A percentile compares a stretch with the other conserved stretches of the same genome.
phyloP scores from a whole-genome alignment of 208 protist species.

The Crithidia thermophila region DNA sequence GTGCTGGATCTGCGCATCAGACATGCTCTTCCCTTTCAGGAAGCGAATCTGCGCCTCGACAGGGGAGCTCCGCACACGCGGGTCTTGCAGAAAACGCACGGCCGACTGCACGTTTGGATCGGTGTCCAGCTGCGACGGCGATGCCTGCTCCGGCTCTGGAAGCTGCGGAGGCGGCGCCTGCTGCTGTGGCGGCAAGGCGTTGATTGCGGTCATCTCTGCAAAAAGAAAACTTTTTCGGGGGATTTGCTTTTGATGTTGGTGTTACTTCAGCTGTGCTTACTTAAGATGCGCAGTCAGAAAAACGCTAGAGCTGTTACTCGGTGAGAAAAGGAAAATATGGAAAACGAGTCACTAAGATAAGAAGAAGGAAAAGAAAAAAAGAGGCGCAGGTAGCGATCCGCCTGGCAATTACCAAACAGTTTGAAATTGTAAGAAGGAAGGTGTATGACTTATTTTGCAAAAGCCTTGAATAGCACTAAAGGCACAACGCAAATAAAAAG shows the following conservation, averaged over 20 bases:
- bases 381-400: too few relatives aligned
- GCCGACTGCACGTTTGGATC: conserved; percentile 46
- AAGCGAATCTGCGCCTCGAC: conserved; percentile 71
- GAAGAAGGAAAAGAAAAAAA: conserved; percentile 6
- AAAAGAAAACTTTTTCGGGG: too few relatives aligned
- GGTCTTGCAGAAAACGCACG: conserved; percentile 70
- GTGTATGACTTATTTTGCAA: too few relatives aligned
- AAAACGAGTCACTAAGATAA: conserved; percentile 1
- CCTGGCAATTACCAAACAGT: too few relatives aligned
- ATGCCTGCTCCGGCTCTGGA: conserved; percentile 27
- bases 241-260: not conserved
- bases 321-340: not conserved
- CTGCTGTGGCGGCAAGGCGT: not conserved
- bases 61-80: conserved; percentile 54
- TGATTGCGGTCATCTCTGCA: too few relatives aligned
- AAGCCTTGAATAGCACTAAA: too few relatives aligned
- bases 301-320: not conserved
- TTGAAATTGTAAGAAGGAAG: too few relatives aligned
- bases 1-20: conserved; percentile 60
- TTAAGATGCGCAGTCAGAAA: too few relatives aligned
- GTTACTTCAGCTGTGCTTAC: not conserved
- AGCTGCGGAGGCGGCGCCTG: conserved; percentile 3
- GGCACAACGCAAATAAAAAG: too few relatives aligned
- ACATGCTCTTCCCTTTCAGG: conserved; percentile 74
- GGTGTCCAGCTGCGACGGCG: conserved; percentile 20